Evolutionary conservation across 805 yeast species (phyloP).

Genomic region (Lachancea cidri): DNA sequence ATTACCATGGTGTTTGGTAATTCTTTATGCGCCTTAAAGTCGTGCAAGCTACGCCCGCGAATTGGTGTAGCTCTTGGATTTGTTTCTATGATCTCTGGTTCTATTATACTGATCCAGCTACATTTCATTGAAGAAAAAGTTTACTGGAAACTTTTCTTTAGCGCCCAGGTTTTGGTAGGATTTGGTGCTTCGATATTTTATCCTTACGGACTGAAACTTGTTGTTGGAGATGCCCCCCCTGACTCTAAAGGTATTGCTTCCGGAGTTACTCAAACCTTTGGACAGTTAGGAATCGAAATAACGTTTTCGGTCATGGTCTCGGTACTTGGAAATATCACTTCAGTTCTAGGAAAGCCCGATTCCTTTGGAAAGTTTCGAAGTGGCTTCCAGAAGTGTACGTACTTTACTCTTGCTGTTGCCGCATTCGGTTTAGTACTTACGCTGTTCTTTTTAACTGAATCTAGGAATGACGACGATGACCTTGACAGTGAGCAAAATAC

Average conservation of each 20-base stretch:
- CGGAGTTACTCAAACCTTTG: constrained; percentile 34
- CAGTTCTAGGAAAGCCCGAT: constrained; percentile 2
- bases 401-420: neutral
- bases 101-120: constrained; percentile 24
- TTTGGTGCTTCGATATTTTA: constrained; percentile 31
- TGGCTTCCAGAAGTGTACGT: constrained; percentile 5
- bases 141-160: constrained; percentile 32
- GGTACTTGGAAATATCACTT: constrained; percentile 9
- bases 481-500: neutral
- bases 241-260: constrained; percentile 38
- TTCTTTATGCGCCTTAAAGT: constrained; percentile 18
- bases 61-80: constrained; percentile 14
- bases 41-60: constrained; percentile 21
- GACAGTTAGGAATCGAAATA: constrained; percentile 31
- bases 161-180: constrained; percentile 24
- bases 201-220: constrained; percentile 31
- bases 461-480: neutral
- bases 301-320: constrained; percentile 15
- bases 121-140: constrained; percentile 11
- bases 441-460: neutral
- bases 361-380: constrained; percentile 1
- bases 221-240: constrained; percentile 33
- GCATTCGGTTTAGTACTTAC: neutral
- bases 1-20: constrained; percentile 31
- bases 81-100: constrained; percentile 14